These are phyloP conservation scores for Candida sphagnicola DNA, from an alignment of 805 yeast species.

Conservation along the genomic window DNA sequence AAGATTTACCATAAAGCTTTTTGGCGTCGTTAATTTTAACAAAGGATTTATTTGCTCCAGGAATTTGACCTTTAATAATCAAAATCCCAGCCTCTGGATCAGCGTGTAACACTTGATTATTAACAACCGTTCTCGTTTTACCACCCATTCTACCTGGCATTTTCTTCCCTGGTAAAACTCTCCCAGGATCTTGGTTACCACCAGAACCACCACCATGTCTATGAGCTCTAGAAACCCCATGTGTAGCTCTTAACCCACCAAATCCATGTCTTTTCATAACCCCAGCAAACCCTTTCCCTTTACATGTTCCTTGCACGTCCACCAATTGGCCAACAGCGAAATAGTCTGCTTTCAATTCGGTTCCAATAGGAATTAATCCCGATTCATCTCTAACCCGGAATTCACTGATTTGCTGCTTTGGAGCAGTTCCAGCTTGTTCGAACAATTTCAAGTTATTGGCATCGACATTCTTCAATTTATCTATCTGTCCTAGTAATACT, in stretches of 20 bases:
- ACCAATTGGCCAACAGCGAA: constrained; percentile 80
- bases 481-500: constrained; percentile 83
- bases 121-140: constrained; percentile 66
- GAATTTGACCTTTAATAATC: constrained; percentile 82
- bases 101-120: constrained; percentile 70
- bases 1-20: constrained; percentile 42
- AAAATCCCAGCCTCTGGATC: constrained; percentile 80
- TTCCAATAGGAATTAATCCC: constrained; percentile 73
- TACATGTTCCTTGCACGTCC: constrained; percentile 72
- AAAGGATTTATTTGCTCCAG: constrained; percentile 78
- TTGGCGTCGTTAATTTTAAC: constrained; percentile 80
- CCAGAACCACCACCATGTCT: constrained; percentile 98
- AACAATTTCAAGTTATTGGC: constrained; percentile 70
- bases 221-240: constrained; percentile 91
- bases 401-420: constrained; percentile 72
- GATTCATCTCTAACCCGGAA: constrained; percentile 68
- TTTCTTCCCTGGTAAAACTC: constrained; percentile 93
- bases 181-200: constrained; percentile 92
- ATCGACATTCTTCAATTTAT: constrained; percentile 54
- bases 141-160: constrained; percentile 99
- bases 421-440: constrained; percentile 75
- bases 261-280: constrained; percentile 96
- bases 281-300: constrained; percentile 97
- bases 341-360: constrained; percentile 76
- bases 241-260: constrained; percentile 85